Evolutionary conservation across 805 yeast genomes (phyloP).

Genomic region (Metschnikowia matae): DNA sequence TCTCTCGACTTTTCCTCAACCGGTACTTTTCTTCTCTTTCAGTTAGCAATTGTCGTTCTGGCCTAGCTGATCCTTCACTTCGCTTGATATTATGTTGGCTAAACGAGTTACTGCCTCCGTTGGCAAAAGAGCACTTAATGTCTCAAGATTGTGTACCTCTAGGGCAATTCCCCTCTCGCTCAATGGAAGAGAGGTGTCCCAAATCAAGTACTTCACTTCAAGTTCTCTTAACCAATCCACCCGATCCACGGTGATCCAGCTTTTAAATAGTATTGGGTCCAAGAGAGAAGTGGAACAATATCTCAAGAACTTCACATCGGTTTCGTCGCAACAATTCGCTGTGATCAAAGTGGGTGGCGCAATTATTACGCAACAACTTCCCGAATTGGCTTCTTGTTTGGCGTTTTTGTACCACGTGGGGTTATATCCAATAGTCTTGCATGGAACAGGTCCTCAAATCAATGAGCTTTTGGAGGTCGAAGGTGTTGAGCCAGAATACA

Average conservation of each 20-base stretch:
- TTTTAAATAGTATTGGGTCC: constrained; percentile 92
- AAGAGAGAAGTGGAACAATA: constrained; percentile 98
- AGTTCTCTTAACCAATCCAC: constrained; percentile 46
- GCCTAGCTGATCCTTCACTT: not conserved
- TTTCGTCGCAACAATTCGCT: constrained; percentile 94
- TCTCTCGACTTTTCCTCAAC: not conserved
- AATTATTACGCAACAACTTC: constrained; percentile 89
- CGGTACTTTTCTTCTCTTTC: not conserved
- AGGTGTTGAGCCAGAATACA: constrained; percentile 93
- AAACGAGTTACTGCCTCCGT: constrained; percentile 9
- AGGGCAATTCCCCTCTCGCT: not conserved
- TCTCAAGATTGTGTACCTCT: constrained; percentile 1
- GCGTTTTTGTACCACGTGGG: constrained; percentile 98
- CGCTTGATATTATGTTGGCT: constrained; percentile 11
- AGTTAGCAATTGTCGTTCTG: not conserved
- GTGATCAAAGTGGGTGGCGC: constrained; percentile 99
- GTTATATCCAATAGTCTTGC: constrained; percentile 90
- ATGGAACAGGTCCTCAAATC: constrained; percentile 99
- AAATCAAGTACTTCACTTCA: constrained; percentile 6
- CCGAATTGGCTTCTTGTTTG: constrained; percentile 90
- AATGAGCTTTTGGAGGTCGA: constrained; percentile 88
- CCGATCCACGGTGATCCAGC: constrained; percentile 91
- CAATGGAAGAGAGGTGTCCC: not conserved
- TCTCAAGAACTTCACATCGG: constrained; percentile 92
- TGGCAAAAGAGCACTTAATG: constrained; percentile 8